Conservation (phyloP, 2,329 filamentous ascomycete species). For the Blastomyces percursus region DNA sequence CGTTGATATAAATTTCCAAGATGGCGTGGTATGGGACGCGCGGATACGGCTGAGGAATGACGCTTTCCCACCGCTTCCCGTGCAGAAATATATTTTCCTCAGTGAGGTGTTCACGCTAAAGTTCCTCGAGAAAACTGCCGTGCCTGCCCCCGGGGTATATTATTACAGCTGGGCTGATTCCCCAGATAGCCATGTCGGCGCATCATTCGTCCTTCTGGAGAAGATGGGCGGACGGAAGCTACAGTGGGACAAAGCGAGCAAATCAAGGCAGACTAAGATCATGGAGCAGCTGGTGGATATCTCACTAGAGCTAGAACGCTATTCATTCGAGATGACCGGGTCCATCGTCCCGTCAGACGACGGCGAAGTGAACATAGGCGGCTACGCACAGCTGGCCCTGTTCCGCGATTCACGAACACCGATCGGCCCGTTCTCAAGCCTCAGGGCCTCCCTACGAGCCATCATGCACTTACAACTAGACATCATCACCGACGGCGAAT, state of each 20-base stretch:
- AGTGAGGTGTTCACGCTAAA: conserved; percentile 5
- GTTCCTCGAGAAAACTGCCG: conserved; percentile 5
- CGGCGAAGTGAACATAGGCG: not conserved
- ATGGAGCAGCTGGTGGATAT: conserved; percentile 5
- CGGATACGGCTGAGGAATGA: conserved; percentile 2
- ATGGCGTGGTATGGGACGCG: conserved; percentile 5
- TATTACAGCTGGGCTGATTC: conserved; percentile 4
- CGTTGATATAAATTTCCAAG: conserved; percentile 5
- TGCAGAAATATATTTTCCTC: conserved; percentile 4
- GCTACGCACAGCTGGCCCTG: not conserved
- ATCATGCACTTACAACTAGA: conserved; percentile 5
- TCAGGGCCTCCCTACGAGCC: not conserved
- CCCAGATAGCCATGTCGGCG: not conserved
- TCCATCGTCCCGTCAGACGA: conserved; percentile 6
- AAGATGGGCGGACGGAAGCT: conserved; percentile 2
- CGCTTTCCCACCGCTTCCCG: conserved; percentile 1
- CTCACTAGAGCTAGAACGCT: conserved; percentile 2
- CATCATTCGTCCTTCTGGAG: conserved; percentile 1
- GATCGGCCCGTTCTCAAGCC: conserved; percentile 5
- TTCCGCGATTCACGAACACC: conserved; percentile 3
- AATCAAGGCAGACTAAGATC: conserved; percentile 1
- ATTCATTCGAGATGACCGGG: conserved; percentile 4
- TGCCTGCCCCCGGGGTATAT: conserved; percentile 4
- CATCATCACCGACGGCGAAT: conserved; percentile 4
- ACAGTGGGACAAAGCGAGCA: conserved; percentile 1